Percentiles rank a stretch among this genome's conserved stretches.
phyloP scores from a whole-genome alignment of 345 rosid genomes.

The Arabidopsis suecica region DNA sequence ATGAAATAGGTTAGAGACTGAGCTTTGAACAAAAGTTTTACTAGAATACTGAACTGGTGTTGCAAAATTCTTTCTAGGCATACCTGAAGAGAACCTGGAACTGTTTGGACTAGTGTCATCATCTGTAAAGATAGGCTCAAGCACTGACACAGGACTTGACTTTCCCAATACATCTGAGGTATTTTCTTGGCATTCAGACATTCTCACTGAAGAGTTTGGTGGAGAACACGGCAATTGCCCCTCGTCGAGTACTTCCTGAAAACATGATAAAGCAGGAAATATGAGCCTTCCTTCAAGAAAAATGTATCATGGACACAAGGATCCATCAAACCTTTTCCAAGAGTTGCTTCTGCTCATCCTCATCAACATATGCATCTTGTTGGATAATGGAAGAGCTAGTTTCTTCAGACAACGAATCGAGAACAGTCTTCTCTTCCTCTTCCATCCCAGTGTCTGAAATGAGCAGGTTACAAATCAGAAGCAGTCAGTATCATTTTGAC shows the following conservation, averaged over 20 bases:
- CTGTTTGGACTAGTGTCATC: slow-evolving; percentile 70
- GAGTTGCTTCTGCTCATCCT: slow-evolving; percentile 34
- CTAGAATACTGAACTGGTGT: background rate
- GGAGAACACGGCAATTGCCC: slow-evolving; percentile 51
- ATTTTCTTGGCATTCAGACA: slow-evolving; percentile 55
- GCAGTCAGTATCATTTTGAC: slow-evolving; percentile 8
- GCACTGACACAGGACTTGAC: slow-evolving; percentile 92
- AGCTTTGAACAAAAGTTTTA: background rate
- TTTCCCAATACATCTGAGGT: slow-evolving; percentile 57
- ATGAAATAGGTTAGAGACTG: slow-evolving; percentile 39
- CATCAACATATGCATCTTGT: slow-evolving; percentile 44
- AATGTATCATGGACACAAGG: slow-evolving; percentile 18
- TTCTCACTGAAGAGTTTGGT: slow-evolving; percentile 50
- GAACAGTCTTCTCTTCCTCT: slow-evolving; percentile 44
- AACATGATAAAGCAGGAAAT: slow-evolving; percentile 24
- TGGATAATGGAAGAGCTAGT: slow-evolving; percentile 31
- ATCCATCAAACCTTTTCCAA: slow-evolving; percentile 50
- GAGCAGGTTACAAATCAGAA: slow-evolving; percentile 33
- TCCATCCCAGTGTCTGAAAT: slow-evolving; percentile 42
- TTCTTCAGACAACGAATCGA: slow-evolving; percentile 45
- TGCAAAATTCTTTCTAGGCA: slow-evolving; percentile 19
- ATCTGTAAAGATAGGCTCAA: slow-evolving; percentile 71
- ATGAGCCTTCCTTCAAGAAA: slow-evolving; percentile 5
- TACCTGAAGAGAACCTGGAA: slow-evolving; percentile 66
- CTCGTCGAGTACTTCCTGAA: slow-evolving; percentile 54